A percentile compares a stretch with the other conserved stretches of the same genome.
phyloP scores from a whole-genome alignment of 805 yeast genomes.

The Kazachstania viticola region DNA sequence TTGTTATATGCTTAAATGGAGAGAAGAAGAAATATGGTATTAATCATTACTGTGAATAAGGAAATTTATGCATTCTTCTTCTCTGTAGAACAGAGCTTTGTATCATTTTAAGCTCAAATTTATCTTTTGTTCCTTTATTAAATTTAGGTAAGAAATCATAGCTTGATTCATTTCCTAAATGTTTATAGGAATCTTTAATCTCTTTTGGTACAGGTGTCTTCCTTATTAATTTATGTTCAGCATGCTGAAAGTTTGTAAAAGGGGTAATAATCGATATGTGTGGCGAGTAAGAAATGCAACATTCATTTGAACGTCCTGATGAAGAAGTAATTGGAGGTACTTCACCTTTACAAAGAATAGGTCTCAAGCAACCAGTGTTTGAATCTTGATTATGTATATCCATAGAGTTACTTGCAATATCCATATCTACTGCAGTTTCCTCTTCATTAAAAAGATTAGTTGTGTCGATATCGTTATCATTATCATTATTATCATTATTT shows the following conservation, averaged over 20 bases:
- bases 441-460: too few relatives aligned
- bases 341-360: too few relatives aligned
- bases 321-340: too few relatives aligned
- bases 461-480: too few relatives aligned
- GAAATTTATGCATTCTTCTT: conserved; percentile 10
- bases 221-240: conserved; percentile 5
- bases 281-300: conserved; percentile 5
- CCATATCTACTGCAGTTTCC: neutral
- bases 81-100: conserved; percentile 22
- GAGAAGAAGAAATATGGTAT: too few relatives aligned
- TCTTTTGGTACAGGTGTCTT: conserved; percentile 8
- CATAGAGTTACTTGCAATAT: neutral
- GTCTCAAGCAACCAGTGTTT: too few relatives aligned
- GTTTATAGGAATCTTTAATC: neutral
- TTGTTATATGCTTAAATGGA: too few relatives aligned
- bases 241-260: conserved; percentile 1
- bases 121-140: neutral
- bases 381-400: too few relatives aligned
- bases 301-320: conserved; percentile 6
- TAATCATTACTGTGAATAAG: too few relatives aligned
- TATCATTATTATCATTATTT: too few relatives aligned
- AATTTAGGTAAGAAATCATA: neutral
- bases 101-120: conserved; percentile 14
- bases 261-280: too few relatives aligned
- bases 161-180: neutral